A percentile compares a stretch with the other conserved stretches of the same genome.
Conservation (phyloP, 306 rosid species). For the Dryas octopetala region DNA sequence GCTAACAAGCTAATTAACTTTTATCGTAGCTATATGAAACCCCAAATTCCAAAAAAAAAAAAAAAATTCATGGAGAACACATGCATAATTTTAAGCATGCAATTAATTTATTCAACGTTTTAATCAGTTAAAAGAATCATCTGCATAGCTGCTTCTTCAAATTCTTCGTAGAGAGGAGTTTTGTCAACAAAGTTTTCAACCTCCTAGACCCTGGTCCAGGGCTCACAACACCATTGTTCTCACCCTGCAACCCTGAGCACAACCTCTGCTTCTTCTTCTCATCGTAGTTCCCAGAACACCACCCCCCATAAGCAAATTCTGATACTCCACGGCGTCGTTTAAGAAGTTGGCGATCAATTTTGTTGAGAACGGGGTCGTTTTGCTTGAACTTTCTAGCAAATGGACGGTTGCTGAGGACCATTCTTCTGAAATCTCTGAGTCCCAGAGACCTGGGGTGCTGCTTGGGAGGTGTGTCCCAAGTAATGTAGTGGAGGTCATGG, state of each 20-base stretch:
- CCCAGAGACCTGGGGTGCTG: slow-evolving; percentile 86
- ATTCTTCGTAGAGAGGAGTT: slow-evolving; percentile 40
- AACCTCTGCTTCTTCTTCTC: slow-evolving; percentile 7
- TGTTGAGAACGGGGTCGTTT: slow-evolving; percentile 58
- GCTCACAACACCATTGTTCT: slow-evolving; percentile 54
- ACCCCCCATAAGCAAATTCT: slow-evolving; percentile 60
- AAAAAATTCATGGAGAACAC: neutral
- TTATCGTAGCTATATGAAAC: neutral
- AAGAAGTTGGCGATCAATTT: slow-evolving; percentile 68
- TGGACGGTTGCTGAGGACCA: slow-evolving; percentile 67
- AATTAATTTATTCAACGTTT: slow-evolving; percentile 1
- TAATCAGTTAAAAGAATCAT: slow-evolving; percentile 25
- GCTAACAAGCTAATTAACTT: neutral
- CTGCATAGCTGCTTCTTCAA: slow-evolving; percentile 61
- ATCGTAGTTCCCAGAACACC: slow-evolving; percentile 56
- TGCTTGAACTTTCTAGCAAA: slow-evolving; percentile 85
- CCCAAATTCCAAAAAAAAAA: neutral
- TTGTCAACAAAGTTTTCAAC: slow-evolving; percentile 50
- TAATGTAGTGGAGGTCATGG: slow-evolving; percentile 86
- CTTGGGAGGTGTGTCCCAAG: slow-evolving; percentile 93
- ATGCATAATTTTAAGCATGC: neutral
- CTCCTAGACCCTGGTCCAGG: slow-evolving; percentile 75
- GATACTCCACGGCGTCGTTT: slow-evolving; percentile 37
- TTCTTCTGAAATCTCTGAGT: slow-evolving; percentile 52
- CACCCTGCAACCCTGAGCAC: slow-evolving; percentile 51